A percentile compares a stretch with the other conserved stretches of the same genome.
phyloP scores from a whole-genome alignment of 441 rosid species.

The Manihot esculenta region DNA sequence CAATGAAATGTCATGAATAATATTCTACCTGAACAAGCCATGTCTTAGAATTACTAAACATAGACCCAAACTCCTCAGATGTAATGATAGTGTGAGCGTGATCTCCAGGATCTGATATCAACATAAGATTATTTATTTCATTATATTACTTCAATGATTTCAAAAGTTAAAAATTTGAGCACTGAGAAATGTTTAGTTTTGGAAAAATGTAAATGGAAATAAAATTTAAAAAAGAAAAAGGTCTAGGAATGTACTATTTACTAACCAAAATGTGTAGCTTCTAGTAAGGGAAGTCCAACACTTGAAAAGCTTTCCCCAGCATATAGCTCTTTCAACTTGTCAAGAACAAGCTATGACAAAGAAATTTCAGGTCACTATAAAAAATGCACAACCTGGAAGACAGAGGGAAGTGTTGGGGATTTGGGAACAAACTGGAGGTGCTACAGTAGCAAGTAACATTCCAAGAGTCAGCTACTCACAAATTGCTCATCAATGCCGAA shows the following conservation, averaged over 20 bases:
- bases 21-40: slow-evolving; percentile 68
- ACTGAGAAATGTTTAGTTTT: neutral
- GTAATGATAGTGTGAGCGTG: slow-evolving; percentile 51
- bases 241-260: slow-evolving; percentile 16
- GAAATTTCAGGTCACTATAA: slow-evolving; percentile 20
- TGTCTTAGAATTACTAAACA: slow-evolving; percentile 61
- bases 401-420: neutral
- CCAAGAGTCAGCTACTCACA: slow-evolving; percentile 46
- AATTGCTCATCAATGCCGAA: slow-evolving; percentile 77
- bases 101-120: slow-evolving; percentile 45
- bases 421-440: slow-evolving; percentile 4
- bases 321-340: slow-evolving; percentile 45
- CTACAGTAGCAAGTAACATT: neutral
- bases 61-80: slow-evolving; percentile 46
- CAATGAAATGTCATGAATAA: slow-evolving; percentile 4
- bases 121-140: slow-evolving; percentile 16
- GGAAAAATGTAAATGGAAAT: slow-evolving; percentile 1
- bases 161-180: neutral
- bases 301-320: slow-evolving; percentile 46
- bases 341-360: slow-evolving; percentile 56
- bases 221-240: slow-evolving; percentile 5
- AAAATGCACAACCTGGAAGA: slow-evolving; percentile 14
- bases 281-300: slow-evolving; percentile 66
- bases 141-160: slow-evolving; percentile 1
- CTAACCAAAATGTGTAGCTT: slow-evolving; percentile 56